Evolutionary conservation across 805 yeast genomes (phyloP).

Genomic region (Candida oleophila): DNA sequence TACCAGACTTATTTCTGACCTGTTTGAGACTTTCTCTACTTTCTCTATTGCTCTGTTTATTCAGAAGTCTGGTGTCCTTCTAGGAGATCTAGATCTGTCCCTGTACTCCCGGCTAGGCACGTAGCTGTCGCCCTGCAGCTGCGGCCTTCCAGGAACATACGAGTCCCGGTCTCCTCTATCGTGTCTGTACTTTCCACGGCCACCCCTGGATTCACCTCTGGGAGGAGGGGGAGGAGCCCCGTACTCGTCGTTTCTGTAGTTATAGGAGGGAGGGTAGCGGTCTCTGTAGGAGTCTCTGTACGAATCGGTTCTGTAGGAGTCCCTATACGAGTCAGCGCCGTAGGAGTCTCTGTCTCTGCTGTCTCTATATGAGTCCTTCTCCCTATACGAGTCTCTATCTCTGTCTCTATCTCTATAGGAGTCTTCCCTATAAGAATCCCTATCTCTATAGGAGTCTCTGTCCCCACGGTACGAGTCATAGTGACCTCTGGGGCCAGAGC

Average conservation of each 20-base stretch:
- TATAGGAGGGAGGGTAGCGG: background rate
- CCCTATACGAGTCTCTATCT: background rate
- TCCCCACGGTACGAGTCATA: conserved; percentile 3
- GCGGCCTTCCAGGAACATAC: conserved; percentile 1
- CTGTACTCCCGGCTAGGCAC: conserved; percentile 12
- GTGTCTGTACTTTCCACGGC: background rate
- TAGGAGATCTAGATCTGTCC: conserved; percentile 10
- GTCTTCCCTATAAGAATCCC: background rate
- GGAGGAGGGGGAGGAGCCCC: background rate
- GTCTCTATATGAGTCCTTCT: background rate
- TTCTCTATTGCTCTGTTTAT: background rate
- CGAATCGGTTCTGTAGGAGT: no score
- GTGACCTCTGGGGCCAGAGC: background rate
- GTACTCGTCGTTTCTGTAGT: background rate
- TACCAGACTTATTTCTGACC: background rate
- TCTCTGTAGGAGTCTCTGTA: background rate
- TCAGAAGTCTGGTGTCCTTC: background rate
- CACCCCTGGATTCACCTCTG: background rate
- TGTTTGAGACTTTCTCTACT: background rate
- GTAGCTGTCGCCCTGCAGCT: conserved; percentile 2
- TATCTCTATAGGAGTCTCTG: conserved; percentile 4
- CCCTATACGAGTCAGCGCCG: no score
- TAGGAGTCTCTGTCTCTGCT: background rate
- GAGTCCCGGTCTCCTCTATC: conserved; percentile 9
- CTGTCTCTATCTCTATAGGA: background rate